Evolutionary conservation across 352 stramenopile species (phyloP).

Genomic region (Phytophthora agathidicida): DNA sequence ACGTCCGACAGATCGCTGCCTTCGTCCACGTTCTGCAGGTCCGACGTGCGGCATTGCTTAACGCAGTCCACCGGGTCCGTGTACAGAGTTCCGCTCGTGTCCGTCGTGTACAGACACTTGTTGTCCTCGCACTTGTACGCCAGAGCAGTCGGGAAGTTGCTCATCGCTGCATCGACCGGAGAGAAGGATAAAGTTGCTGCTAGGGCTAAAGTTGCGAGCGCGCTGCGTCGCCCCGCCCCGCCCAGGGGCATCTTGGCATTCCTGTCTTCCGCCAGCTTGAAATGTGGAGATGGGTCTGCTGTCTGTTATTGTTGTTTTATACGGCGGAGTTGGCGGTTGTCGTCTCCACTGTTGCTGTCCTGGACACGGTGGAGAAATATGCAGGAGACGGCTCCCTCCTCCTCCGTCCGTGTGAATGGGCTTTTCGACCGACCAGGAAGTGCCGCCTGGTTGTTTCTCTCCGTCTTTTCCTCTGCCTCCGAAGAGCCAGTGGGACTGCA

Average conservation of each 20-base stretch:
- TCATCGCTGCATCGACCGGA: conserved; percentile 5
- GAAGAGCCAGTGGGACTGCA: conserved; percentile 33
- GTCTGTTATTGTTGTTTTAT: conserved; percentile 3
- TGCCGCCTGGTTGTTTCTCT: conserved; percentile 30
- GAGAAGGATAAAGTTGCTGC: background rate
- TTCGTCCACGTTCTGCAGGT: conserved; percentile 52
- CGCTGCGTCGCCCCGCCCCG: conserved; percentile 8
- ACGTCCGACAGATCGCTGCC: conserved; percentile 56
- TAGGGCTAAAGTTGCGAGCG: too few relatives aligned
- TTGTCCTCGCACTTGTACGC: conserved; percentile 55
- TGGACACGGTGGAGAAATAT: too few relatives aligned
- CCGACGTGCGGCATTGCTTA: conserved; percentile 45
- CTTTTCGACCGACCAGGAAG: conserved; percentile 4
- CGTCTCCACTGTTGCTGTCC: conserved; percentile 23
- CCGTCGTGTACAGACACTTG: conserved; percentile 55
- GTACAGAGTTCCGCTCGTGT: conserved; percentile 38
- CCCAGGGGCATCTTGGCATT: conserved; percentile 30
- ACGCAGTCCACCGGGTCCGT: conserved; percentile 58
- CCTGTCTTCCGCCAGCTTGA: conserved; percentile 28
- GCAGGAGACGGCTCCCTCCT: too few relatives aligned
- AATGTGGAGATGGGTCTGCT: too few relatives aligned
- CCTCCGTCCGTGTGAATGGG: too few relatives aligned
- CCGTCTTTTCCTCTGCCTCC: conserved; percentile 23
- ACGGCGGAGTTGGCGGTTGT: conserved; percentile 5
- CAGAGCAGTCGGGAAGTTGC: conserved; percentile 39